These are phyloP conservation scores for Pythium monospermum DNA, from an alignment of 352 stramenopile species.

Conservation along the genomic window DNA sequence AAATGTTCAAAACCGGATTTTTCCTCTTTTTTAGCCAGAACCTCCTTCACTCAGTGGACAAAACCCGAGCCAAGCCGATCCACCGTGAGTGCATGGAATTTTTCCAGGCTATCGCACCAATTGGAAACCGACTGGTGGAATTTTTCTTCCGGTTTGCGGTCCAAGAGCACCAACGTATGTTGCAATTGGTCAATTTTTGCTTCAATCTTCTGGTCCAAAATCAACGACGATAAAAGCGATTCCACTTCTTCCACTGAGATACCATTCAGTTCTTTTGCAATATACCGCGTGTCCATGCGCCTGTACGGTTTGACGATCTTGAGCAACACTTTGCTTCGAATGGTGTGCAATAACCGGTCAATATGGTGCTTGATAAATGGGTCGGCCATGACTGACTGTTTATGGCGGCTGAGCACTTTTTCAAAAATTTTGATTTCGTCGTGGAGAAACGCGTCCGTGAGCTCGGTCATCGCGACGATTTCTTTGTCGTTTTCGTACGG, in stretches of 20 bases:
- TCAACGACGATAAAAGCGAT: constrained; percentile 87
- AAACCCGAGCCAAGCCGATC: constrained; percentile 47
- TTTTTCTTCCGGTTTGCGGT: constrained; percentile 61
- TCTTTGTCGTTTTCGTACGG: constrained; percentile 94
- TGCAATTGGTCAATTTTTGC: constrained; percentile 91
- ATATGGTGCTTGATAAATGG: constrained; percentile 95
- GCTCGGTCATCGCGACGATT: constrained; percentile 94
- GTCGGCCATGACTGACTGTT: constrained; percentile 91
- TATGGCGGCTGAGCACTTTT: constrained; percentile 81
- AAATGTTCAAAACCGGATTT: no score
- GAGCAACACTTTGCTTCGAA: constrained; percentile 93
- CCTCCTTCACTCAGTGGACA: no score
- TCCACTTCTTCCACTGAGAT: constrained; percentile 91
- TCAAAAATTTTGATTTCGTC: constrained; percentile 96
- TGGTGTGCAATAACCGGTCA: constrained; percentile 90
- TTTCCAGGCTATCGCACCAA: constrained; percentile 70
- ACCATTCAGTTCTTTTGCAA: constrained; percentile 90
- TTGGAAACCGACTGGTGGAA: constrained; percentile 58
- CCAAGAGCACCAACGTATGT: constrained; percentile 69
- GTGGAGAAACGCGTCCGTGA: constrained; percentile 93
- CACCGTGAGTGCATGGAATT: constrained; percentile 61
- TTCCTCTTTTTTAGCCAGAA: no score
- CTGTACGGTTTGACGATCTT: constrained; percentile 93
- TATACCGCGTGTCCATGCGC: constrained; percentile 89
- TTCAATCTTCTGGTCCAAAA: constrained; percentile 91